These are phyloP conservation scores for Geotrichum ghanense DNA, from an alignment of 805 yeast species.

Conservation along the genomic window DNA sequence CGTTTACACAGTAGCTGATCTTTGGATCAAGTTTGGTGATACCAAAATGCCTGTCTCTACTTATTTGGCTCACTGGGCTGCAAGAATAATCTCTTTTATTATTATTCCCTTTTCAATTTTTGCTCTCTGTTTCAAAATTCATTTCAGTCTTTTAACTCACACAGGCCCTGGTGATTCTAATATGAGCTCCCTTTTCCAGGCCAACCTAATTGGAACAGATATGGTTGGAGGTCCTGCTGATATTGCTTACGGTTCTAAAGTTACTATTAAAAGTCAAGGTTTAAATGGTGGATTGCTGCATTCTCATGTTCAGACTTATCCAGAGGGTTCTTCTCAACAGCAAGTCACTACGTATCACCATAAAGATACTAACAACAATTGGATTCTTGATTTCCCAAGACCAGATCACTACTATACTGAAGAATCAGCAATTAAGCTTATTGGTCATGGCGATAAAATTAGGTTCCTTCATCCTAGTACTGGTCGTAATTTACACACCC, in stretches of 20 bases:
- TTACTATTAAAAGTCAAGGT: slow-evolving; percentile 62
- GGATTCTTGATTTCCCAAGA: slow-evolving; percentile 37
- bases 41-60: slow-evolving; percentile 22
- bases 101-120: slow-evolving; percentile 62
- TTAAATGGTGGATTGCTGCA: slow-evolving; percentile 67
- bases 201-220: slow-evolving; percentile 60
- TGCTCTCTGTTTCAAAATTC: slow-evolving; percentile 63
- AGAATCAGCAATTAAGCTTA: slow-evolving; percentile 23
- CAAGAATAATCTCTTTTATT: slow-evolving; percentile 56
- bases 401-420: slow-evolving; percentile 18
- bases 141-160: slow-evolving; percentile 60
- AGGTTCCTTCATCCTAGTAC: slow-evolving; percentile 64
- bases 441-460: slow-evolving; percentile 54
- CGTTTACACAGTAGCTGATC: slow-evolving; percentile 73
- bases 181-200: slow-evolving; percentile 82
- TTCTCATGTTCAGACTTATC: slow-evolving; percentile 77
- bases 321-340: slow-evolving; percentile 88
- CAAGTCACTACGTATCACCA: slow-evolving; percentile 89
- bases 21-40: slow-evolving; percentile 79
- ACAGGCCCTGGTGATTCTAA: slow-evolving; percentile 93
- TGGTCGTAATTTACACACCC: slow-evolving; percentile 73
- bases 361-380: slow-evolving; percentile 78
- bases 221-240: slow-evolving; percentile 58
- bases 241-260: slow-evolving; percentile 47
- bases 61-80: slow-evolving; percentile 51